Base-by-base conservation (phyloP, 805 yeast genomes). In the Yarrowia sp. region DNA sequence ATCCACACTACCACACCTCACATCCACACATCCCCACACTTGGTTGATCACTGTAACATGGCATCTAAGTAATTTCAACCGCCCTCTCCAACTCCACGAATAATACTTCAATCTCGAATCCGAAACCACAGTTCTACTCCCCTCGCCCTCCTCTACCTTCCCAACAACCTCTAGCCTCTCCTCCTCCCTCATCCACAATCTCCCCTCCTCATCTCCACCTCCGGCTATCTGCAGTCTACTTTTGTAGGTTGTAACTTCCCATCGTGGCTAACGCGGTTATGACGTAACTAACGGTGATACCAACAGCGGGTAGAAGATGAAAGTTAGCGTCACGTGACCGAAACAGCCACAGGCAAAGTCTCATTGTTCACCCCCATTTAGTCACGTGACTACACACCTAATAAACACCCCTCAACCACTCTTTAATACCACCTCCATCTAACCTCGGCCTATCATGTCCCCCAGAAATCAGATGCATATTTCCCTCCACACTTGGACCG, bases 391-490 rank as follows among this genome's bases (percentile, higher is more conserved):
- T 10, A 38, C 40, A 38, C 42, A 52, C 58, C 9, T n/a, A 15
- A 36, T 15, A 26, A 11, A 49, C 36, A 15, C 46, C 32, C 7
- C 32, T 7, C 15, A 42, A 15, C 10, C n/a, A n/a, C 50, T 19
- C 50, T 46, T 15, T 46, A 5, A 7, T 11, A 22, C 35, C 32
- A 22, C 41, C 19, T 12, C 26, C 38, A 26, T 8, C 42, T 26
- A 3, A 56, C 64, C 64, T 56, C 64, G 64, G 64, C 64, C 64
- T 40, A 56, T 56, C 64, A 41, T 35, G 49, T 42, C 42, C 64
- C 64, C 64, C 64, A 56, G 64, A 56, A 42, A 56, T 56, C 64
- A 56, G 59, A 14, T 53, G 59, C 59, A 53, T 53, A 53, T 38
- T 40, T 26, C 36, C 26, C 49, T 32, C 64, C 49, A 32, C 63